A percentile compares a stretch with the other conserved stretches of the same genome.
Evolutionary conservation across 805 yeast genomes (phyloP).

Genomic region (Candida vartiovaarae): DNA sequence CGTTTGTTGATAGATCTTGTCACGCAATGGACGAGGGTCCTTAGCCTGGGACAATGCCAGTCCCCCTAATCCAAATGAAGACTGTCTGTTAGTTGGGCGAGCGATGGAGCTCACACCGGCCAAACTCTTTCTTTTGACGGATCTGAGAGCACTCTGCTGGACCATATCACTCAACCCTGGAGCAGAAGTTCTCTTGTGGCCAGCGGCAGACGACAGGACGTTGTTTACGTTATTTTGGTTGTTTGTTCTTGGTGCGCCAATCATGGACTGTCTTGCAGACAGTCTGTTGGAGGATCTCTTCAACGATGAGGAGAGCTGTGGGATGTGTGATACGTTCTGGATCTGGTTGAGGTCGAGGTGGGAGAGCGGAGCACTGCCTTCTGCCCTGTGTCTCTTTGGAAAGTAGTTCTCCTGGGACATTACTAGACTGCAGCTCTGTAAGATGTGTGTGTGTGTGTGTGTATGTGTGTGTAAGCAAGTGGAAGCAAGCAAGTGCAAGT

Average conservation of each 20-base stretch:
- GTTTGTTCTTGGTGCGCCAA: slow-evolving; percentile 24
- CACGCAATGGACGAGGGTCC: slow-evolving; percentile 78
- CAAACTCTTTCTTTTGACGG: slow-evolving; percentile 18
- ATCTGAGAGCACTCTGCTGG: slow-evolving; percentile 21
- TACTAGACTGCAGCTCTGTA: no score
- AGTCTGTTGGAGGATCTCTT: slow-evolving; percentile 18
- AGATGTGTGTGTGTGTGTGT: no score
- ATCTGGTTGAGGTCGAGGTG: slow-evolving; percentile 21
- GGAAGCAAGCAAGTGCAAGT: no score
- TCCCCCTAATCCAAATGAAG: slow-evolving; percentile 21
- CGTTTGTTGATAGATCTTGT: slow-evolving; percentile 54
- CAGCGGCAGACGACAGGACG: not conserved
- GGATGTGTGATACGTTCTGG: slow-evolving; percentile 20
- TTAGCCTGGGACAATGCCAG: slow-evolving; percentile 21
- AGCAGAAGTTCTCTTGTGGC: slow-evolving; percentile 18
- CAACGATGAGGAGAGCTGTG: slow-evolving; percentile 19
- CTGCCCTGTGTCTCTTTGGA: slow-evolving; percentile 13
- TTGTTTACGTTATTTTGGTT: not conserved
- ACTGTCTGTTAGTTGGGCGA: slow-evolving; percentile 17
- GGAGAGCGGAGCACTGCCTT: slow-evolving; percentile 15
- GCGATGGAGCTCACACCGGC: slow-evolving; percentile 10
- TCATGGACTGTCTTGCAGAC: slow-evolving; percentile 25
- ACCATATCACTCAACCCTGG: slow-evolving; percentile 22
- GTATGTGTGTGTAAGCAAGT: not conserved
- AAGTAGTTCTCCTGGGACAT: slow-evolving; percentile 22